A percentile compares a stretch with the other conserved stretches of the same genome.
These are phyloP conservation scores for Geotrichum cucujoidarum DNA, from an alignment of 1,139 yeast genomes.

Conservation along the genomic window DNA sequence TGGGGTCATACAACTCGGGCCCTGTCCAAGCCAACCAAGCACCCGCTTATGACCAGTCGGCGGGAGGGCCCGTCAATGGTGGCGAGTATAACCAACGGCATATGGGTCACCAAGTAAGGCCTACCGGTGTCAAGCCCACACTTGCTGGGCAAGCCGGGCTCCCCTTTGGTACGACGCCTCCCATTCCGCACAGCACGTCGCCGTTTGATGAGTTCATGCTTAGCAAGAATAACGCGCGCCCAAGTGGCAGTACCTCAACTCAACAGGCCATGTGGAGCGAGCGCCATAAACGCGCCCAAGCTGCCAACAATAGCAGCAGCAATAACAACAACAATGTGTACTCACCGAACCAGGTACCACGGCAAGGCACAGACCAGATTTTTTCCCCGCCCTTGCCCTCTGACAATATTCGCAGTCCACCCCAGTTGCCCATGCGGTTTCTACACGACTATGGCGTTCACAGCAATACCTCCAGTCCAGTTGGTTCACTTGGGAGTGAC, in stretches of 20 bases:
- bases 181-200: conserved; percentile 31
- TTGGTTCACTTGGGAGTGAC: conserved; percentile 26
- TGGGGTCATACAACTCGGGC: background rate
- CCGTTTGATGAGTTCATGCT: conserved; percentile 33
- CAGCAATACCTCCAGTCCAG: conserved; percentile 25
- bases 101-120: background rate
- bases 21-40: background rate
- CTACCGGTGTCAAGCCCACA: background rate
- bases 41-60: background rate
- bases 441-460: conserved; percentile 18
- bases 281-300: conserved; percentile 3
- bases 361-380: conserved; percentile 18
- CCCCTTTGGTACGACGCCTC: conserved; percentile 28
- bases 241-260: conserved; percentile 2
- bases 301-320: conserved; percentile 14
- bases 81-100: conserved; percentile 2
- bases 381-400: conserved; percentile 6
- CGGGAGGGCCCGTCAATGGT: conserved; percentile 10
- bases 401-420: conserved; percentile 19
- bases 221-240: conserved; percentile 7
- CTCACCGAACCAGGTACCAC: conserved; percentile 8
- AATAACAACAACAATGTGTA: conserved; percentile 3
- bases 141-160: background rate
- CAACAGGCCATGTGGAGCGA: conserved; percentile 20
- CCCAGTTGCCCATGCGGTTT: conserved; percentile 17